Evolutionary conservation across 2,329 filamentous ascomycete genomes (phyloP).

Genomic region (Penicillium sp.): DNA sequence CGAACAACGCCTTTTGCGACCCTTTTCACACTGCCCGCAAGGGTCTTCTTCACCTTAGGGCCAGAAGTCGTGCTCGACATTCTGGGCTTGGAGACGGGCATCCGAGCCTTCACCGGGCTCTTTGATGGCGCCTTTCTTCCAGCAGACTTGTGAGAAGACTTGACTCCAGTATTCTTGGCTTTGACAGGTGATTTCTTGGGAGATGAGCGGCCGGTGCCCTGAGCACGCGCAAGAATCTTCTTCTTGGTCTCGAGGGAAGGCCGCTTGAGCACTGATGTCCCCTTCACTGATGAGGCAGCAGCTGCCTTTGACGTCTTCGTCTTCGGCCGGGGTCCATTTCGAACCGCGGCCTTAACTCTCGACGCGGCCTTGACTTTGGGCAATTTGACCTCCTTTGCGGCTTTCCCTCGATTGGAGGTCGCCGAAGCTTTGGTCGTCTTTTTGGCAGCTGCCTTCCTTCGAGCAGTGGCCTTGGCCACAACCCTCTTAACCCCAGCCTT

Average conservation of each 20-base stretch:
- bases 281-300: constrained; percentile 24
- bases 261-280: constrained; percentile 31
- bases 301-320: constrained; percentile 20
- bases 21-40: constrained; percentile 22
- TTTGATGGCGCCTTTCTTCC: constrained; percentile 15
- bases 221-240: constrained; percentile 32
- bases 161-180: constrained; percentile 18
- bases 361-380: constrained; percentile 36
- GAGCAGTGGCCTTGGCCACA: constrained; percentile 21
- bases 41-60: constrained; percentile 13
- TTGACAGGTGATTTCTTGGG: constrained; percentile 20
- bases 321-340: constrained; percentile 13
- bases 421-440: constrained; percentile 21
- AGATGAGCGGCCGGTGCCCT: constrained; percentile 18
- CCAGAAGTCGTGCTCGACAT: constrained; percentile 12
- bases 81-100: constrained; percentile 15
- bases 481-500: constrained; percentile 40
- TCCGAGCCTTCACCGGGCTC: constrained; percentile 23
- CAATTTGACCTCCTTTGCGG: constrained; percentile 33
- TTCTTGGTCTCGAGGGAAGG: constrained; percentile 37
- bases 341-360: constrained; percentile 33
- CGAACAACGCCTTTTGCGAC: constrained; percentile 23
- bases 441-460: constrained; percentile 28
- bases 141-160: constrained; percentile 17
- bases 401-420: constrained; percentile 9